A percentile compares a stretch with the other conserved stretches of the same genome.
Conservation (phyloP, 2,329 filamentous ascomycete genomes). For the Colletotrichum cereale region DNA sequence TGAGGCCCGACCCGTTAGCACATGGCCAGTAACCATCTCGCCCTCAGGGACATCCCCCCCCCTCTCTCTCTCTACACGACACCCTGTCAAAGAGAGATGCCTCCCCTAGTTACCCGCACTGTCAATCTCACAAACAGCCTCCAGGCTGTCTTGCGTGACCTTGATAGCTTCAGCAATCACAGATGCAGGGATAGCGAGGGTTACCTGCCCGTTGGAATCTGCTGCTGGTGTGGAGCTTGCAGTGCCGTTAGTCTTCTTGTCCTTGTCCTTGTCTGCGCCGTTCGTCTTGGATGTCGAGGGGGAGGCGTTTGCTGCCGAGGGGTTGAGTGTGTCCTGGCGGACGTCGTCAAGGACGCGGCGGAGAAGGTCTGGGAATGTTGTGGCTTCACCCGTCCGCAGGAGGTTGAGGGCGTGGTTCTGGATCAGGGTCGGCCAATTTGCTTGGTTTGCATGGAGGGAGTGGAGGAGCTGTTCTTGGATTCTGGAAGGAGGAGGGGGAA, state of each 20-base stretch:
- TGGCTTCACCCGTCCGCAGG: constrained; percentile 70
- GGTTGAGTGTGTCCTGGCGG: constrained; percentile 60
- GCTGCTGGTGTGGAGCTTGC: constrained; percentile 24
- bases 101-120: not conserved
- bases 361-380: constrained; percentile 72
- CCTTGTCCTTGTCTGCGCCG: constrained; percentile 37
- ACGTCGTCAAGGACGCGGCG: constrained; percentile 73
- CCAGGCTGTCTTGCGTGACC: constrained; percentile 69
- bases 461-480: constrained; percentile 76
- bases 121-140: constrained; percentile 60
- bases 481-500: constrained; percentile 50
- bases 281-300: constrained; percentile 45
- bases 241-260: constrained; percentile 36
- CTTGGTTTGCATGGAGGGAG: constrained; percentile 68
- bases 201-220: constrained; percentile 46
- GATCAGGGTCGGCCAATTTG: constrained; percentile 73
- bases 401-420: constrained; percentile 71
- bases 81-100: not conserved
- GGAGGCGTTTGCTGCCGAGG: constrained; percentile 46
- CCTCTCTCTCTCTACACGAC: not conserved
- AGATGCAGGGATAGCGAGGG: constrained; percentile 68
- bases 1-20: too few relatives aligned
- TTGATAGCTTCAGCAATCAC: constrained; percentile 74
- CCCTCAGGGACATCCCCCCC: not conserved
- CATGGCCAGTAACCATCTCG: constrained; percentile 1